Base-by-base conservation (phyloP, 164 flowering plant genomes). In the Berberis vulgaris region DNA sequence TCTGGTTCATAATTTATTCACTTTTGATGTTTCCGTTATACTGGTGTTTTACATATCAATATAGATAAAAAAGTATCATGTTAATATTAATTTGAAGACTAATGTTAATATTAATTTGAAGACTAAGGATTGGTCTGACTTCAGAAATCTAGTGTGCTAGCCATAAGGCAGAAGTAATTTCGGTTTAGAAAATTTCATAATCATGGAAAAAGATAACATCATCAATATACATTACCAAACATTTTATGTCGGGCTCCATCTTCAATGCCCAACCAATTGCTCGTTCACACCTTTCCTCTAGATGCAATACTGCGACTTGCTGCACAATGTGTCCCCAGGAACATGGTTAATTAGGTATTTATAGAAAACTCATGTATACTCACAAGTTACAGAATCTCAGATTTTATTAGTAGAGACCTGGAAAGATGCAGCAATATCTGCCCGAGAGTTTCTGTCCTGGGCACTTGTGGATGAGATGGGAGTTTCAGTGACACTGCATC, bases 371-470 rank as follows among this genome's bases (percentile, higher is more conserved):
- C 5, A 52, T 52, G 55, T 52, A 52, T 3, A 11, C 10, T 52
- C 13, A 7, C 12, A 44, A 40, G 9, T 7, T 5, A 45, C 26
- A 50, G 12, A 6, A 40, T 57, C 43, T 11, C 54, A 56, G 39
- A 7, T 5, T 6, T 26, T 26, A 26, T 26, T 9, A 40, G 43
- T 38, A 41, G 3, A 55, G 47, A 71, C 98, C 97, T 93, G 98
- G 67, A 93, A 93, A 63, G 98, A 86, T 64, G 98, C 98, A 68
- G 98, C 98, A 71, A 93, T 81, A 76, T 93, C 85, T 71, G 98
- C 98, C 63, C 98, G 85, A 13, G 73, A 59, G 45, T 69, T 78
- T 80, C 91, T 81, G 69, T 93, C 98, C 73, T 81, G 63, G 57
- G 47, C 59, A 72, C 70, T 81, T 65, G 88, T 83, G 43, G 79